Base-by-base conservation (phyloP, 1,284 basidiomycete genomes). In the Trichosporon inkin region DNA sequence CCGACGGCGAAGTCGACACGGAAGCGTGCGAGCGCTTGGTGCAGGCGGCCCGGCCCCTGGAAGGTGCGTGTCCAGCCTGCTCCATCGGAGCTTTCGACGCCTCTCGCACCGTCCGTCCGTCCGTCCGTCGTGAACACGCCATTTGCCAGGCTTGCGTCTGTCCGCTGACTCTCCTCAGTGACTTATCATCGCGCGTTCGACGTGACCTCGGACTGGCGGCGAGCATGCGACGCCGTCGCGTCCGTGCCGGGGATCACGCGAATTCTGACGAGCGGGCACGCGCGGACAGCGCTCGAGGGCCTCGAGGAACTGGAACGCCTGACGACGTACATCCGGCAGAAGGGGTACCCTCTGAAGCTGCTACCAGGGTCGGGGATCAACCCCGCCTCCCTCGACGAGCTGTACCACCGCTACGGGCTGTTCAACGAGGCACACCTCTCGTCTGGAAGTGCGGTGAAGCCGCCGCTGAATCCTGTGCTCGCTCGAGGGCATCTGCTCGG, bases 141-240 rank as follows among this genome's bases (percentile, higher is more conserved):
- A n/a, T n/a, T n/a, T n/a, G n/a, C n/a, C n/a, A n/a, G n/a, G n/a
- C n/a, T n/a, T n/a, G n/a, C n/a, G n/a, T n/a, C n/a, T n/a, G n/a
- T n/a, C n/a, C n/a, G n/a, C n/a, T n/a, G n/a, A n/a, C n/a, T n/a
- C n/a, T n/a, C n/a, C 22, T 10, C 44, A 89, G 89, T 89, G 35
- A 89, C 87, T 65, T 91, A 91, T 71, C 89, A 91, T 71, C 81
- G 89, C 57, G 89, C 89, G 16, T 87, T 90, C 68, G 89, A 91
- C 71, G 85, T 90, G 85, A 83, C 84, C 3, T 73, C 74, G 51
- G 81, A 88, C 70, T 75, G 82, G 66, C 41, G 41, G 40, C 24
- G 49, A 88, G 88, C 86, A 36, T 78, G 86, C 59, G 70, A 73
- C 22, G 81, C 81, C 58, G 78, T 89, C 32, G 78, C 79, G 39